These are phyloP conservation scores for Stemphylium beticola DNA, from an alignment of 2,329 filamentous ascomycete species.

Conservation along the genomic window DNA sequence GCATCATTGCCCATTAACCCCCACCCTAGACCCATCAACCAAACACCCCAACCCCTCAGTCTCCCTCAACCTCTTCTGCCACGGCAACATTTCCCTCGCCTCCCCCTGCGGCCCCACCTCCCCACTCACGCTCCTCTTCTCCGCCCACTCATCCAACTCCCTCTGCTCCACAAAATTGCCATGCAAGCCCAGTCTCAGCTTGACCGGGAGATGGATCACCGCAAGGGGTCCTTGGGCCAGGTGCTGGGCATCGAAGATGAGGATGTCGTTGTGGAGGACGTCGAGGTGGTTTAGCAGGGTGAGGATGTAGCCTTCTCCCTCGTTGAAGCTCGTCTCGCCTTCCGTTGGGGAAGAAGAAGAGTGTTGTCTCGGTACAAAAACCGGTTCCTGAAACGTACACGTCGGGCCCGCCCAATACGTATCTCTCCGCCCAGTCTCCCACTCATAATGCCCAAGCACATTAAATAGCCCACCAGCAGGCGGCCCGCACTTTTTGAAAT, in stretches of 20 bases:
- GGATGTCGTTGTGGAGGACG: conserved; percentile 50
- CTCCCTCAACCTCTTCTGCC: conserved; percentile 38
- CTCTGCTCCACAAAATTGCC: conserved; percentile 42
- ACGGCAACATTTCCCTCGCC: conserved; percentile 34
- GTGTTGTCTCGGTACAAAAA: conserved; percentile 56
- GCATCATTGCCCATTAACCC: too few species aligned
- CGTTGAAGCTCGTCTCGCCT: conserved; percentile 21
- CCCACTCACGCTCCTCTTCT: conserved; percentile 37
- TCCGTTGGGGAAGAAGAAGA: conserved; percentile 39
- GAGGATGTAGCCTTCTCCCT: conserved; percentile 60
- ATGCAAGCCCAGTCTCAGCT: conserved; percentile 41
- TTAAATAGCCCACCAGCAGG: conserved; percentile 43
- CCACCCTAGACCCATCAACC: background rate
- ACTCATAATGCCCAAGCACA: conserved; percentile 42
- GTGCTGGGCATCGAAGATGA: conserved; percentile 52
- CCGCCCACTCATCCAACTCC: conserved; percentile 39
- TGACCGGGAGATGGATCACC: conserved; percentile 50
- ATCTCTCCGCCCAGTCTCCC: conserved; percentile 40
- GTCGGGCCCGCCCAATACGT: conserved; percentile 47
- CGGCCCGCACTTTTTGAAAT: conserved; percentile 41
- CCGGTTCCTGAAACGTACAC: conserved; percentile 60
- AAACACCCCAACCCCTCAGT: conserved; percentile 13
- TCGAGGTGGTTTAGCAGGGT: conserved; percentile 52
- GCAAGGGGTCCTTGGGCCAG: conserved; percentile 50
- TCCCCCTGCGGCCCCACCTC: conserved; percentile 30